phyloP scores from a whole-genome alignment of 441 rosid genomes.

The Corymbia calophylla region DNA sequence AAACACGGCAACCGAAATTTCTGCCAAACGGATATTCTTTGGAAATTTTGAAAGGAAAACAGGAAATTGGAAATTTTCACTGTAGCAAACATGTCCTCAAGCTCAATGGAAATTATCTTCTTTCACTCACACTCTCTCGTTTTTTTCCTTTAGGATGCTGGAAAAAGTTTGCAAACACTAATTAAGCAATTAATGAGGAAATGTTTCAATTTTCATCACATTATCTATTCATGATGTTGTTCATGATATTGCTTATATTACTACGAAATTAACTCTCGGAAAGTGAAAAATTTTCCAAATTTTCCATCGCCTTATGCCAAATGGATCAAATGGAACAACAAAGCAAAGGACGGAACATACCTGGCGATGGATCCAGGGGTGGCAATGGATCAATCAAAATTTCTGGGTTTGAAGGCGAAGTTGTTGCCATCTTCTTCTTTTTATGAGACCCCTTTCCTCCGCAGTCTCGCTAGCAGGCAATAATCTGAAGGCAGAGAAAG shows the following conservation, averaged over 20 bases:
- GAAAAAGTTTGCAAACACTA: not conserved
- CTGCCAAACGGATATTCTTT: not conserved
- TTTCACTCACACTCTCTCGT: not conserved
- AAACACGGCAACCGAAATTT: not conserved
- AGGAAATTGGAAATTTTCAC: not conserved
- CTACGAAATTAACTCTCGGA: not conserved
- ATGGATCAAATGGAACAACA: not conserved
- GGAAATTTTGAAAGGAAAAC: not conserved
- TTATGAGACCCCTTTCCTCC: not conserved
- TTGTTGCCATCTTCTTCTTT: not conserved
- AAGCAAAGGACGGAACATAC: not conserved
- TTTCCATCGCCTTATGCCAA: not conserved
- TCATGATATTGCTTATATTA: not conserved
- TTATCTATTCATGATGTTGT: not conserved
- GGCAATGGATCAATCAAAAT: not conserved
- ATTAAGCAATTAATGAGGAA: not conserved
- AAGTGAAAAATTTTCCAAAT: fast-evolving
- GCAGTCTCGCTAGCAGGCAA: not conserved
- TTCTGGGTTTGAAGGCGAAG: not conserved
- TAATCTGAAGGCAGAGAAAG: not conserved
- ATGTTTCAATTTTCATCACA: not conserved
- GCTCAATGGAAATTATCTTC: no score
- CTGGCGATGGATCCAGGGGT: not conserved
- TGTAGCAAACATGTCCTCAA: not conserved
- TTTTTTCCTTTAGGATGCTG: fast-evolving